Evolutionary conservation across 257 asterid genomes (phyloP), one percentile per base, ranked within the genome.

Genomic region (Solanum bulbocastanum): DNA sequence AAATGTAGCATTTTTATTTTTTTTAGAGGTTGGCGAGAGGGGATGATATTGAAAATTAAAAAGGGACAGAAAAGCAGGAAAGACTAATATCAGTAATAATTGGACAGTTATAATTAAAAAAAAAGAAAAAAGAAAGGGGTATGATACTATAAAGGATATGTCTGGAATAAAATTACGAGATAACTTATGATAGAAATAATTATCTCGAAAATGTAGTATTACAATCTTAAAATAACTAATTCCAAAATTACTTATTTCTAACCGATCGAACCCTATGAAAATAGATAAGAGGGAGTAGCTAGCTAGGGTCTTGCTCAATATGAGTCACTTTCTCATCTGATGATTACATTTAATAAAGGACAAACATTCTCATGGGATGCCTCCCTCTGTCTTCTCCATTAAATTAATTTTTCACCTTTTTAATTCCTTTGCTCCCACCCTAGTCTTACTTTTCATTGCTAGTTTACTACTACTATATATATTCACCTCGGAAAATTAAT

Each of bases 321-420:
- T 88, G 90, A 73, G 97, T 92, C 99, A 91, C 95, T 96, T 95
- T 93, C 98, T 90, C 75, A 33, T 89, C 95, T 91, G 93, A 92
- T 92, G 86, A 84, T 93, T 91, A 90, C 94, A 93, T 90, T 90
- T 91, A 91, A 87, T 89, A 85, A 91, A 90, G 91, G 92, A 91
- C 99, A 94, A 93, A 96, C 98, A 96, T 96, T 95, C 98, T 93
- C 96, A 94, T 94, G 96, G 98, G 92, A 91, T 93, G 96, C 95
- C 96, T 93, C 96, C 96, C 96, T 93, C 94, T 16, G 6, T 88
- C 89, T 81, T 88, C 88, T 82, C 42, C 20, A 82, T 82, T 82
- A 88, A 79, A 60, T 89, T 72, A 84, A 68, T 75, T 35, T 42
- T 58, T 60, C 87, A 82, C 69, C 69, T 82, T 82, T 82, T 82